Evolutionary conservation across 2,329 filamentous ascomycete genomes (phyloP), one percentile per base, ranked within the genome.

Genomic region (Fusarium chlamydosporum): DNA sequence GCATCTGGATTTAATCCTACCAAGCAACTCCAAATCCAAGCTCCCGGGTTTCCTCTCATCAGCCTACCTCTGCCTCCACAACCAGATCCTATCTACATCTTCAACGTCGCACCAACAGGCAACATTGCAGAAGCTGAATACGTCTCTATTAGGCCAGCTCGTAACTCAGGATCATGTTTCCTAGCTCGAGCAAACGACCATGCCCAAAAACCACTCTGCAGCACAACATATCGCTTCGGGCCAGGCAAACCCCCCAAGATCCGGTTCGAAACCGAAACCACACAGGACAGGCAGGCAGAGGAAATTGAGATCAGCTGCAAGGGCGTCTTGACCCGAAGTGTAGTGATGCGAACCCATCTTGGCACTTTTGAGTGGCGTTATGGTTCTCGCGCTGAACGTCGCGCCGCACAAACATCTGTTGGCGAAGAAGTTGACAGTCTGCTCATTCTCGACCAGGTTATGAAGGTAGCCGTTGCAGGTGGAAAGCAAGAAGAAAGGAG

Each of bases 311-410:
- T 75, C 33, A 52, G 48, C 18, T 70, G 75, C 56, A 75, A 80
- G 20, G 82, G 81, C 62, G 78, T 83, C 71, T 77, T 82, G 5
- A 85, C 84, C 15, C 83, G 86, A 33, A 77, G 82, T 3, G 79
- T 81, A 33, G 72, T 67, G 9, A 84, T 89, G 67, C 75, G 77
- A 40, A 83, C 83, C 11, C 81, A 81, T 11, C 77, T 83, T 37
- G 86, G 85, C 16, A 80, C 76, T 2, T 87, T 88, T 59, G 80
- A 83, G 63, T 90, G 88, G 88, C 80, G 82, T 13, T 89, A 90
- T 73, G 82, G 81, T 16, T 74, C 76, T n/a, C 78, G 78, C 8
- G 74, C 76, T 9, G 84, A 87, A 80, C 84, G 76, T 73, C 81
- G 75, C 50, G 83, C 68, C 59, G 78, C 57, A n/a, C 56, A 68